Percentiles rank a stretch among this genome's conserved stretches.
phyloP scores from a whole-genome alignment of 2,329 filamentous ascomycete species.

The Aureobasidium sp. region DNA sequence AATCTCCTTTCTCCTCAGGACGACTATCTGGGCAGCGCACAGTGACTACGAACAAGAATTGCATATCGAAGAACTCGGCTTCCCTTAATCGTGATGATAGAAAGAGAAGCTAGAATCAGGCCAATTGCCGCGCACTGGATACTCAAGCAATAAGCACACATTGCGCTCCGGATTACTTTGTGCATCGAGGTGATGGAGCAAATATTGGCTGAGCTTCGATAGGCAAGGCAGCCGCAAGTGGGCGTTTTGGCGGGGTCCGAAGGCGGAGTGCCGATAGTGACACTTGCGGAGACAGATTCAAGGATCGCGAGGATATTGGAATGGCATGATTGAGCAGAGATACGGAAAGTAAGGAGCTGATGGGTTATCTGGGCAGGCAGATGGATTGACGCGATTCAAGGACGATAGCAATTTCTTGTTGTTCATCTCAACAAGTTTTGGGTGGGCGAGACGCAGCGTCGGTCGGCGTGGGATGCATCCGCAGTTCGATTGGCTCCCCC shows the following conservation, averaged over 20 bases:
- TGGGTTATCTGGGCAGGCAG: neutral
- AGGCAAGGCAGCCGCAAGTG: constrained; percentile 4
- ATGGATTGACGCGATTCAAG: neutral
- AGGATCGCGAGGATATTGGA: neutral
- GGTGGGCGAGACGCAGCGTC: constrained; percentile 10
- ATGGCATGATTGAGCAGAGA: neutral
- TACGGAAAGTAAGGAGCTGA: neutral
- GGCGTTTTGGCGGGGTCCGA: constrained; percentile 12
- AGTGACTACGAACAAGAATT: neutral
- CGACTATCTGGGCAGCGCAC: neutral
- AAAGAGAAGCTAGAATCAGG: neutral
- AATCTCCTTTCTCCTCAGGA: neutral
- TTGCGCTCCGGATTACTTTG: neutral
- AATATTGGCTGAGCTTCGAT: constrained; percentile 6
- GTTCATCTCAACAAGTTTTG: constrained; percentile 11
- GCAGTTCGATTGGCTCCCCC: constrained; percentile 13
- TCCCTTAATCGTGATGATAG: neutral
- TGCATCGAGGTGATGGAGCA: neutral
- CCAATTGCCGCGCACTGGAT: neutral
- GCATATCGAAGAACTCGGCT: neutral
- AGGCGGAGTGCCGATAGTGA: constrained; percentile 7
- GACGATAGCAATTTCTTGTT: constrained; percentile 2
- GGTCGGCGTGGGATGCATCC: constrained; percentile 7
- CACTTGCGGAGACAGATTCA: constrained; percentile 1
- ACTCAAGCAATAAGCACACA: neutral